Evolutionary conservation across 768 basidiomycete species (phyloP).

Genomic region (Naematelia encephala): DNA sequence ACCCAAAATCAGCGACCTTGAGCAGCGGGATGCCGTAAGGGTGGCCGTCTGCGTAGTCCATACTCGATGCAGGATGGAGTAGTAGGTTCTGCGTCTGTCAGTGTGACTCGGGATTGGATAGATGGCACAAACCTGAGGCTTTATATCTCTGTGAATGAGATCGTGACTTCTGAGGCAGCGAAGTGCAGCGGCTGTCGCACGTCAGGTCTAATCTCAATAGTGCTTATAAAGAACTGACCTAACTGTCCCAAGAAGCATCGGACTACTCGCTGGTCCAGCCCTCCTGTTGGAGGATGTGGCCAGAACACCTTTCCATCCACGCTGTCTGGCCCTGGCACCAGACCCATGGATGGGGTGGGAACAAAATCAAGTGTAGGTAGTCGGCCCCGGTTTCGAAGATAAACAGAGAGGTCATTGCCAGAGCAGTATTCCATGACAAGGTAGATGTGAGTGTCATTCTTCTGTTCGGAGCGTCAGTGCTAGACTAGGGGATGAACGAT

Average conservation of each 20-base stretch:
- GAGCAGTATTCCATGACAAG: constrained; percentile 97
- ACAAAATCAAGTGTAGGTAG: constrained; percentile 79
- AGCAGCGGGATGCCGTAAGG: constrained; percentile 88
- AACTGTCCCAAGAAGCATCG: constrained; percentile 89
- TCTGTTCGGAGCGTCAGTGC: constrained; percentile 41
- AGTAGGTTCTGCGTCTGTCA: constrained; percentile 68
- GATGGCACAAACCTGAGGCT: constrained; percentile 63
- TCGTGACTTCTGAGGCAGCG: constrained; percentile 85
- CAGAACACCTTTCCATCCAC: constrained; percentile 64
- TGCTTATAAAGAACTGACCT: constrained; percentile 57
- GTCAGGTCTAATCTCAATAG: constrained; percentile 4
- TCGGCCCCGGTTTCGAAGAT: constrained; percentile 95
- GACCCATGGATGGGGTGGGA: constrained; percentile 58
- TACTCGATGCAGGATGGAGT: constrained; percentile 72
- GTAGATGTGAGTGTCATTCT: constrained; percentile 61
- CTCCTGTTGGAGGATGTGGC: constrained; percentile 85
- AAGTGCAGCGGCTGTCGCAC: constrained; percentile 73
- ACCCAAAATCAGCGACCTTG: constrained; percentile 97
- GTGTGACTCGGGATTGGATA: neutral
- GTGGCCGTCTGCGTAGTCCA: constrained; percentile 80
- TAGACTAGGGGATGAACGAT: neutral
- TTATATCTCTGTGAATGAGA: constrained; percentile 94
- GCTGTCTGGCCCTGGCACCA: constrained; percentile 52
- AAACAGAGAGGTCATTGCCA: constrained; percentile 91
- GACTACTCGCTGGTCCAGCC: constrained; percentile 83